These are phyloP conservation scores for Suhomyces atakaporum DNA, from an alignment of 1,139 yeast species.

Conservation along the genomic window DNA sequence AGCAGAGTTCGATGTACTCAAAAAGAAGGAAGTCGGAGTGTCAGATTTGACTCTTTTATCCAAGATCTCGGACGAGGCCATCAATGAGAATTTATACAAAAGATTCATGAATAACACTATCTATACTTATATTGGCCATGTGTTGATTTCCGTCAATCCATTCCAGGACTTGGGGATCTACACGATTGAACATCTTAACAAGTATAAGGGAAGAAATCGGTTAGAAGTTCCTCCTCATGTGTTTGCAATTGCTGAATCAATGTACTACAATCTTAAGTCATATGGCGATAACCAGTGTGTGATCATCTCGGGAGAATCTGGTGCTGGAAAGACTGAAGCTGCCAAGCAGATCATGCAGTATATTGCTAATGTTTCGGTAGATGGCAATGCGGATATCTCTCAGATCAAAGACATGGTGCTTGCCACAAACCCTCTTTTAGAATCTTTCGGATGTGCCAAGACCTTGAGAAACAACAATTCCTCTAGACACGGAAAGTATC, in stretches of 20 bases:
- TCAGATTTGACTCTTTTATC: constrained; percentile 89
- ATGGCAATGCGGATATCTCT: constrained; percentile 52
- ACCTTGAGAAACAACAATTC: constrained; percentile 95
- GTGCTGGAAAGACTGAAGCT: constrained; percentile 99
- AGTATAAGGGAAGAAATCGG: constrained; percentile 89
- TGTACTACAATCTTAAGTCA: constrained; percentile 94
- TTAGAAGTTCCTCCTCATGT: constrained; percentile 99
- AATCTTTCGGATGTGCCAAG: constrained; percentile 98
- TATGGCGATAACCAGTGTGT: constrained; percentile 97
- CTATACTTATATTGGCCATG: constrained; percentile 87
- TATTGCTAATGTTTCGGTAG: constrained; percentile 76
- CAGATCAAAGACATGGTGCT: constrained; percentile 95
- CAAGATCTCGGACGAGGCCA: constrained; percentile 87
- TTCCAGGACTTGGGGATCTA: constrained; percentile 95
- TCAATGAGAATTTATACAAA: constrained; percentile 87
- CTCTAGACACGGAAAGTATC: constrained; percentile 95
- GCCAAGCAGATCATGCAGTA: constrained; percentile 99
- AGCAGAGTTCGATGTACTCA: constrained; percentile 86
- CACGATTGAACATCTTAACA: constrained; percentile 70
- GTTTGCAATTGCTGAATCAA: constrained; percentile 94
- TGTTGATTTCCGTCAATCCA: constrained; percentile 93
- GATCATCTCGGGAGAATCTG: constrained; percentile 97
- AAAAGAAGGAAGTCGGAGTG: constrained; percentile 96
- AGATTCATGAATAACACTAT: constrained; percentile 88
- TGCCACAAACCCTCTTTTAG: constrained; percentile 95